phyloP scores from a whole-genome alignment of 441 rosid species.

The Erodium moschatum region DNA sequence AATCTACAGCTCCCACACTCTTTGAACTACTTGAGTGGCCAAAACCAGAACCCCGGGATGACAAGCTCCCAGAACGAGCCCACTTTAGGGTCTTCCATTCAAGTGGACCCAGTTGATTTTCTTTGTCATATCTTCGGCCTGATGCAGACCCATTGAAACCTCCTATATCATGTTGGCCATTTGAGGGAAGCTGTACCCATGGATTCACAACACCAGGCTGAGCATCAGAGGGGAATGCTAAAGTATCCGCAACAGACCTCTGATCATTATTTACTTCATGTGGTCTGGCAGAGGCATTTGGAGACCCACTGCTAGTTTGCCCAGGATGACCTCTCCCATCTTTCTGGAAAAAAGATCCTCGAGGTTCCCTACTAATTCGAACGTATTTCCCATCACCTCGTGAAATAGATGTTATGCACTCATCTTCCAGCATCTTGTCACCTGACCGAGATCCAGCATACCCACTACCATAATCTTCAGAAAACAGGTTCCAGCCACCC shows the following conservation, averaged over 20 bases:
- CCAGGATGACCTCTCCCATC: constrained; percentile 66
- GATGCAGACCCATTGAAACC: constrained; percentile 37
- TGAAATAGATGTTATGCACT: constrained; percentile 39
- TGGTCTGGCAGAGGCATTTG: constrained; percentile 31
- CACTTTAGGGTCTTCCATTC: constrained; percentile 79
- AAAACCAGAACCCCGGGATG: constrained; percentile 83
- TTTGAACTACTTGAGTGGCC: constrained; percentile 89
- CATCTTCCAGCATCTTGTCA: constrained; percentile 58
- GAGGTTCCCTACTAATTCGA: constrained; percentile 55
- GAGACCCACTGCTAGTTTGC: constrained; percentile 62
- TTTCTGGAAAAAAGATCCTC: constrained; percentile 55
- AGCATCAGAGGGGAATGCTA: constrained; percentile 33
- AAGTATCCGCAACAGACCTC: constrained; percentile 55
- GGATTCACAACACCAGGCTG: constrained; percentile 41
- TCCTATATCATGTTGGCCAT: constrained; percentile 44
- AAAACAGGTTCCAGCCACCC: constrained; percentile 68
- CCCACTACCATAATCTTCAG: constrained; percentile 59
- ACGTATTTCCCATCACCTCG: constrained; percentile 67
- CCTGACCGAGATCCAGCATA: constrained; percentile 45
- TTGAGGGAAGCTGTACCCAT: constrained; percentile 40
- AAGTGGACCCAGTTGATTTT: constrained; percentile 27
- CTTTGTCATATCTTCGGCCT: constrained; percentile 46
- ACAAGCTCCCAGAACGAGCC: constrained; percentile 73
- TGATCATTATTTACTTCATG: constrained; percentile 46
- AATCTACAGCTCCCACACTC: constrained; percentile 69